Conservation (phyloP, 108 stramenopile species). For the Pseudonitzschia multistriata region DNA sequence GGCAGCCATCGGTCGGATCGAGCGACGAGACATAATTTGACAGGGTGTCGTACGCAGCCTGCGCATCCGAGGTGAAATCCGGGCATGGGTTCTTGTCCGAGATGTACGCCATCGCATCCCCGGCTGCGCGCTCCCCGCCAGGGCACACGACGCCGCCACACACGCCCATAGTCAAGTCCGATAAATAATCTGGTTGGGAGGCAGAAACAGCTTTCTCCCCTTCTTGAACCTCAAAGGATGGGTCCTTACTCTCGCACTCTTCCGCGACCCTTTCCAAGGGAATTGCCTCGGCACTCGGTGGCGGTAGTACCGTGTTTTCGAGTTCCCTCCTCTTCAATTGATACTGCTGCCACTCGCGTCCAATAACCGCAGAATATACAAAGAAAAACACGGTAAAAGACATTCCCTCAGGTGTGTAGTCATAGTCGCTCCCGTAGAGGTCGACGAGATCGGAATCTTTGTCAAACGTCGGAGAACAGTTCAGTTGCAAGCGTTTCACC, state of each 20-base stretch:
- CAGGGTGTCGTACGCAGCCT: constrained; percentile 24
- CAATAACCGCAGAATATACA: constrained; percentile 70
- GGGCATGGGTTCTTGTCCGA: constrained; percentile 30
- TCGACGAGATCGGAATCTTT: constrained; percentile 15
- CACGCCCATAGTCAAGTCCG: constrained; percentile 13
- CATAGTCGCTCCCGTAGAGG: constrained; percentile 46
- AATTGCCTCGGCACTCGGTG: background rate
- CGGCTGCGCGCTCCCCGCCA: background rate
- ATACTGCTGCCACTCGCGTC: constrained; percentile 55
- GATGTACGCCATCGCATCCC: constrained; percentile 20
- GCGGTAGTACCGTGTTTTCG: constrained; percentile 10
- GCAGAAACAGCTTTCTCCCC: background rate
- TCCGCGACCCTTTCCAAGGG: background rate
- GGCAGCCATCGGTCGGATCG: constrained; percentile 3
- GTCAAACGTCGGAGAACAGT: constrained; percentile 23
- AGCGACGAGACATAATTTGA: constrained; percentile 18
- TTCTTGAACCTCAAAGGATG: background rate
- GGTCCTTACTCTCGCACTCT: background rate
- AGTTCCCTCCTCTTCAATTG: constrained; percentile 31
- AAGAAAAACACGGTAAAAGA: constrained; percentile 81
- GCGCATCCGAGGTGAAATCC: constrained; percentile 27
- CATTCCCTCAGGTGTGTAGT: constrained; percentile 61
- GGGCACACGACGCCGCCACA: constrained; percentile 18
- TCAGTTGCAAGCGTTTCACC: constrained; percentile 49
- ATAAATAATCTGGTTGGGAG: background rate